Conservation (phyloP, 345 rosid species). For the Populus alba region DNA sequence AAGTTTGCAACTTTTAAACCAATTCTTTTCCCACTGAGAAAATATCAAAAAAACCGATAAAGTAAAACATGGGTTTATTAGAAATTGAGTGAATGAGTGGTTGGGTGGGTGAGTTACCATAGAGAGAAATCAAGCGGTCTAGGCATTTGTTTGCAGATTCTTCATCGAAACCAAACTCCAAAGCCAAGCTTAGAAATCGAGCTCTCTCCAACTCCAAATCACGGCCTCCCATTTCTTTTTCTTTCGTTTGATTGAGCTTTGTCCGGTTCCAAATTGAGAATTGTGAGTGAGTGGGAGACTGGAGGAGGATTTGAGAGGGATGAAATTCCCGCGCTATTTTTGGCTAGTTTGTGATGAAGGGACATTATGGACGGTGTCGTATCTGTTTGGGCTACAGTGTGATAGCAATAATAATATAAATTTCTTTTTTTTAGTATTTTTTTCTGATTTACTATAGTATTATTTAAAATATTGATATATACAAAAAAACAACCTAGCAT, state of each 20-base stretch:
- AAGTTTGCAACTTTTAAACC: too few relatives aligned
- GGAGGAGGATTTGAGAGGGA: neutral
- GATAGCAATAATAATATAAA: too few relatives aligned
- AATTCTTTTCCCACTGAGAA: too few relatives aligned
- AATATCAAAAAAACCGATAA: neutral
- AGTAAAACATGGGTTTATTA: neutral
- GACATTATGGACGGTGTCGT: neutral
- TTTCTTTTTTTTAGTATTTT: too few relatives aligned
- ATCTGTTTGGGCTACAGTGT: neutral
- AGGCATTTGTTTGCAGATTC: constrained; percentile 57
- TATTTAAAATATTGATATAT: too few relatives aligned
- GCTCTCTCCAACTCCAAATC: constrained; percentile 65
- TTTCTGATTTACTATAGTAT: too few relatives aligned
- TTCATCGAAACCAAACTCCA: constrained; percentile 65
- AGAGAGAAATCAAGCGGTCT: constrained; percentile 67
- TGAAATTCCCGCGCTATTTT: constrained; percentile 21
- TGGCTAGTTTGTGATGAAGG: too few relatives aligned
- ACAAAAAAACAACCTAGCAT: too few relatives aligned
- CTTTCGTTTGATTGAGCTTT: neutral
- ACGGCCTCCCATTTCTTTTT: constrained; percentile 28
- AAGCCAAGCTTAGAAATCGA: constrained; percentile 64
- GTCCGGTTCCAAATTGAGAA: neutral
- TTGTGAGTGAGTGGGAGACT: neutral
- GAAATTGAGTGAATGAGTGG: neutral
- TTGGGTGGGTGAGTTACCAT: constrained; percentile 38